These are phyloP conservation scores for Pterocarpus macrocarpus DNA, from an alignment of 306 rosid genomes.

Conservation along the genomic window DNA sequence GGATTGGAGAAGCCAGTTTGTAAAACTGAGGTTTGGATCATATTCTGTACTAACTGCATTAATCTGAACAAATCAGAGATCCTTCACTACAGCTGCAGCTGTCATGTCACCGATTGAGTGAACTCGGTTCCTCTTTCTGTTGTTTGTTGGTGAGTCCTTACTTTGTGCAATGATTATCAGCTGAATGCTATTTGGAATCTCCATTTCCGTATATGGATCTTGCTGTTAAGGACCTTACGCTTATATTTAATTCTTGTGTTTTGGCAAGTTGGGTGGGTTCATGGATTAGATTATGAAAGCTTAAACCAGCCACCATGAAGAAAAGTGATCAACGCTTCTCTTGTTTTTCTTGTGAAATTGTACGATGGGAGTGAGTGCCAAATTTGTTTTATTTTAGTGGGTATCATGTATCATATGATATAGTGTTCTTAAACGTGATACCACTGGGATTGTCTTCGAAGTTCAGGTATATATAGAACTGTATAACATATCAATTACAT, in stretches of 20 bases:
- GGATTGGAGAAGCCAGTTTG: conserved; percentile 13
- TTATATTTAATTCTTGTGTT: background rate
- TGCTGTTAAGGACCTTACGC: background rate
- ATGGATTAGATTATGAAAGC: too few relatives aligned
- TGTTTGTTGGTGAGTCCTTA: background rate
- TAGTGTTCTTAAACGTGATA: background rate
- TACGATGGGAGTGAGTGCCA: background rate
- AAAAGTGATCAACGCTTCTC: too few relatives aligned
- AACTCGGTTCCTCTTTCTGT: too few relatives aligned
- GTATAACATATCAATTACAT: too few relatives aligned
- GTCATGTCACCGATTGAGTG: too few relatives aligned
- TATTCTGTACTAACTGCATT: background rate
- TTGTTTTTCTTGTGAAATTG: background rate
- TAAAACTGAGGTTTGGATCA: background rate
- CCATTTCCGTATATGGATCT: background rate
- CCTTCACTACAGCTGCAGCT: too few relatives aligned
- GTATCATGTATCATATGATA: background rate
- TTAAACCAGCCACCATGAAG: too few relatives aligned
- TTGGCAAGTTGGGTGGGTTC: conserved; percentile 5
- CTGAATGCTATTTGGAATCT: conserved; percentile 19
- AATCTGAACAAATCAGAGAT: background rate
- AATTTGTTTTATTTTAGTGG: background rate
- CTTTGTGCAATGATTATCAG: background rate
- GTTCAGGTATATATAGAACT: too few relatives aligned
- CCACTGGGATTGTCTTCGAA: background rate